phyloP scores from a whole-genome alignment of 352 stramenopile genomes.

The Phytopythium aichiense region DNA sequence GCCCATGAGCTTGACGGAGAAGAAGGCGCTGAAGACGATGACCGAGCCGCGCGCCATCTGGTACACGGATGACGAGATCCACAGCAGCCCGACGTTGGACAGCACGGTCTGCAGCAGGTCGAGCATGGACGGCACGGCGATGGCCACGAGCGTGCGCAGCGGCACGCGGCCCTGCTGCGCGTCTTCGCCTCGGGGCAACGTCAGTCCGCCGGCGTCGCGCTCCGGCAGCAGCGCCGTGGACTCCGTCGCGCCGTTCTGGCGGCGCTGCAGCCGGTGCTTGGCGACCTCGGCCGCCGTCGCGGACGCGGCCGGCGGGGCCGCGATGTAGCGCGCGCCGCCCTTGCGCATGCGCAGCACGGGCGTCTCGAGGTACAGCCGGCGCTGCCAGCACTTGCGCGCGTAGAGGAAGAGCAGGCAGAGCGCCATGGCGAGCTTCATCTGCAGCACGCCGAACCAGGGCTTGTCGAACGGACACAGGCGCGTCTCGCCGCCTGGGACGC shows the following conservation, averaged over 20 bases:
- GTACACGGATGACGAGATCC: slow-evolving; percentile 87
- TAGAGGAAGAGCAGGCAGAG: slow-evolving; percentile 77
- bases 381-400: slow-evolving; percentile 47
- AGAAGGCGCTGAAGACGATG: slow-evolving; percentile 89
- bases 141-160: slow-evolving; percentile 46
- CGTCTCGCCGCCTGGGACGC: slow-evolving; percentile 22
- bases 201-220: slow-evolving; percentile 2
- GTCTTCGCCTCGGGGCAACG: slow-evolving; percentile 14
- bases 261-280: slow-evolving; percentile 31
- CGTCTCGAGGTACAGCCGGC: slow-evolving; percentile 63
- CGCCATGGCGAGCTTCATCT: slow-evolving; percentile 85
- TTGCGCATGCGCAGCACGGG: slow-evolving; percentile 64
- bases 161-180: slow-evolving; percentile 25
- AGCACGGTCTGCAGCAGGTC: slow-evolving; percentile 85
- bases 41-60: slow-evolving; percentile 90
- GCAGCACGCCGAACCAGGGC: slow-evolving; percentile 81
- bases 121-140: slow-evolving; percentile 69
- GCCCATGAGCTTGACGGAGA: slow-evolving; percentile 80
- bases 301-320: slow-evolving; percentile 23
- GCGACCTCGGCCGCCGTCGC: slow-evolving; percentile 22
- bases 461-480: slow-evolving; percentile 79
- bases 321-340: slow-evolving; percentile 54
- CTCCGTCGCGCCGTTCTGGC: slow-evolving; percentile 20
- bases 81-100: slow-evolving; percentile 84
- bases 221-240: slow-evolving; percentile 24